phyloP scores from a whole-genome alignment of 495 filamentous ascomycete species.

The Oidiodendron maius region DNA sequence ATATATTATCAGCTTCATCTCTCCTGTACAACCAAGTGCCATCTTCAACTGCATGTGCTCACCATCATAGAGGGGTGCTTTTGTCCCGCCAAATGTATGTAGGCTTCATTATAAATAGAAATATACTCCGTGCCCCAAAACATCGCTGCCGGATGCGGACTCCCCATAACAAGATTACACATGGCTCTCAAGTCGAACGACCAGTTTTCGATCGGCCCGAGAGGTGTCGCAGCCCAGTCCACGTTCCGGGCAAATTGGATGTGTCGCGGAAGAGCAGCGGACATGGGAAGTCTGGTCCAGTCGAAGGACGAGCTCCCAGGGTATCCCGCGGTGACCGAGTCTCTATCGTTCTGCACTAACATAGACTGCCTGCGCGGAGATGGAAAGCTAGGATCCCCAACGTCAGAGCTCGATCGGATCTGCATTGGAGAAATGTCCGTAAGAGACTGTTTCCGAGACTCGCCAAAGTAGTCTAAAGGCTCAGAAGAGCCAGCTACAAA shows the following conservation, averaged over 20 bases:
- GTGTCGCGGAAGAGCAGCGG: slow-evolving; percentile 51
- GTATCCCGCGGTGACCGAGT: slow-evolving; percentile 8
- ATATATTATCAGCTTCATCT: neutral
- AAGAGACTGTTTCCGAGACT: slow-evolving; percentile 8
- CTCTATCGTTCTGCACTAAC: neutral
- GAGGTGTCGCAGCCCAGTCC: slow-evolving; percentile 58
- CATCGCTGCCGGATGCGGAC: slow-evolving; percentile 65
- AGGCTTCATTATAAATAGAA: slow-evolving; percentile 71
- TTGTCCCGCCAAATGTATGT: slow-evolving; percentile 58
- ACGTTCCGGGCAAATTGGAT: slow-evolving; percentile 59
- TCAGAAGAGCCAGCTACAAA: slow-evolving; percentile 18
- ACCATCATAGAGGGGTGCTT: slow-evolving; percentile 65
- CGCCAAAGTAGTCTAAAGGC: slow-evolving; percentile 43
- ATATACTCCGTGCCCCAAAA: slow-evolving; percentile 64
- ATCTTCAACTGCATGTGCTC: neutral
- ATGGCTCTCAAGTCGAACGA: slow-evolving; percentile 54
- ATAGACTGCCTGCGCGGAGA: slow-evolving; percentile 4
- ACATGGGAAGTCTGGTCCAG: slow-evolving; percentile 60
- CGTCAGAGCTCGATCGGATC: neutral
- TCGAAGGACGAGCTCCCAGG: slow-evolving; percentile 45
- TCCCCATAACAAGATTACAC: slow-evolving; percentile 65
- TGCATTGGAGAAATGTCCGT: neutral
- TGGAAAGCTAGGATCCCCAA: neutral
- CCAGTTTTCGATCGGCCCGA: slow-evolving; percentile 65
- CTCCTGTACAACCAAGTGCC: neutral